Percentiles rank a stretch among this genome's conserved stretches.
These are phyloP conservation scores for Penicillium bovifimosum DNA, from an alignment of 495 filamentous ascomycete species.

Conservation along the genomic window DNA sequence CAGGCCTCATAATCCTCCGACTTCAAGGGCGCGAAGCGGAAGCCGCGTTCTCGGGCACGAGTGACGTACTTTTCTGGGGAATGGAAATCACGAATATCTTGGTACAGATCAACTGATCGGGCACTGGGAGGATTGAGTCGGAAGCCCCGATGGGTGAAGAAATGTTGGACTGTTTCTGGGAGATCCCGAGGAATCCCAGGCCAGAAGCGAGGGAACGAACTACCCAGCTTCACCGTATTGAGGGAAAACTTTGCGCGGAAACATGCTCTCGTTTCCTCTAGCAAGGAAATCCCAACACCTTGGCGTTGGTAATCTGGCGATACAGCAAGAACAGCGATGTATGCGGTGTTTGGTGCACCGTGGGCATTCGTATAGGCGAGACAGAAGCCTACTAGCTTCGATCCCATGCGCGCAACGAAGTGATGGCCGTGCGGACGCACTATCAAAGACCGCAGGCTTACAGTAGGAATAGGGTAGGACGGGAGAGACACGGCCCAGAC, in stretches of 20 bases:
- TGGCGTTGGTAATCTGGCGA: conserved; percentile 30
- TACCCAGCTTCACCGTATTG: conserved; percentile 34
- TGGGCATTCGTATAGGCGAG: conserved; percentile 31
- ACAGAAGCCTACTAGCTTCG: conserved; percentile 39
- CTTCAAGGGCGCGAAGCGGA: conserved; percentile 38
- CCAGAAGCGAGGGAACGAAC: conserved; percentile 46
- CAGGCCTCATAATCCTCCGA: conserved; percentile 39
- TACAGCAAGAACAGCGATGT: conserved; percentile 42
- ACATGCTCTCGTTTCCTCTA: conserved; percentile 30
- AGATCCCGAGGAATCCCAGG: conserved; percentile 42
- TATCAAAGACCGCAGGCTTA: conserved; percentile 28
- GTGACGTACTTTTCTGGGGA: conserved; percentile 32
- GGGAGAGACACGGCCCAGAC: conserved; percentile 41
- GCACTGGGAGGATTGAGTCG: conserved; percentile 23
- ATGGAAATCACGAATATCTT: conserved; percentile 35
- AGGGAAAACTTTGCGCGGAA: conserved; percentile 22
- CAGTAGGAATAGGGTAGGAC: conserved; percentile 31
- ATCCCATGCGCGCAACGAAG: conserved; percentile 29
- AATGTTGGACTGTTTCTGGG: conserved; percentile 28
- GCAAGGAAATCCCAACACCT: conserved; percentile 41
- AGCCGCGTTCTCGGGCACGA: conserved; percentile 28
- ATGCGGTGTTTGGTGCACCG: conserved; percentile 19
- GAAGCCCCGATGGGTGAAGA: conserved; percentile 45
- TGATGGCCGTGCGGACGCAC: conserved; percentile 24
- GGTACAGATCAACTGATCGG: conserved; percentile 40